Base-by-base conservation (phyloP, 192 early-diverging fungal species). In the Coemansia asiatica region DNA sequence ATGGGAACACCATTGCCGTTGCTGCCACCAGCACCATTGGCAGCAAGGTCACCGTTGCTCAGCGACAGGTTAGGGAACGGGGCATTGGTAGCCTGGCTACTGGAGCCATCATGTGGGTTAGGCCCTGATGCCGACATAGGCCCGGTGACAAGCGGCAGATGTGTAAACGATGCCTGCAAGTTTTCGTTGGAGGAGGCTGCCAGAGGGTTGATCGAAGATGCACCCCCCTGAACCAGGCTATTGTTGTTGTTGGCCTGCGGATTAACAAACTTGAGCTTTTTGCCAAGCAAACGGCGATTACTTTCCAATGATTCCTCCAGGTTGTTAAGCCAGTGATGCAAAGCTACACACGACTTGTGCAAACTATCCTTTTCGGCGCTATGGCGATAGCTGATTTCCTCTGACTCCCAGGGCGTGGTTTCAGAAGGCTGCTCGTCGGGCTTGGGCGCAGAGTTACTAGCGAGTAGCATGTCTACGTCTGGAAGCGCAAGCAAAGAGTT, bases 291-390 rank as follows among this genome's bases (percentile, higher is more conserved):
- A 8, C 75, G 71, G n/a, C 80, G 75, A 47, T 66, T 77, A 56
- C 51, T 73, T 1, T 82, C 80, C n/a, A 82, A 50, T 8, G 65
- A 62, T 10, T 82, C 75, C 36, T 82, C 80, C 22, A 82, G 56
- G 25, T 63, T 75, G 67, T 82, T 78, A 13, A 82, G 72, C 80
- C 80, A 82, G 63, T 78, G 71, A 63, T 76, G 75, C 55, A 82
- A 53, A 9, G 74, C 75, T n/a, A 77, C 72, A 36, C 80, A 82
- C 38, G 80, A 67, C 60, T 71, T 74, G 62, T 77, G 75, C 58
- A 82, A 51, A 25, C 69, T 71, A 28, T 82, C 80, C 56, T 64
- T 70, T 35, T 70, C 72, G 21, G 61, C 56, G 61, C 33, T 70
- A 48, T 48, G 54, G 22, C 69, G 60, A 8, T 50, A 53, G 12